phyloP scores from a whole-genome alignment of 2,329 filamentous ascomycete species.

The Ramularia endophylla region DNA sequence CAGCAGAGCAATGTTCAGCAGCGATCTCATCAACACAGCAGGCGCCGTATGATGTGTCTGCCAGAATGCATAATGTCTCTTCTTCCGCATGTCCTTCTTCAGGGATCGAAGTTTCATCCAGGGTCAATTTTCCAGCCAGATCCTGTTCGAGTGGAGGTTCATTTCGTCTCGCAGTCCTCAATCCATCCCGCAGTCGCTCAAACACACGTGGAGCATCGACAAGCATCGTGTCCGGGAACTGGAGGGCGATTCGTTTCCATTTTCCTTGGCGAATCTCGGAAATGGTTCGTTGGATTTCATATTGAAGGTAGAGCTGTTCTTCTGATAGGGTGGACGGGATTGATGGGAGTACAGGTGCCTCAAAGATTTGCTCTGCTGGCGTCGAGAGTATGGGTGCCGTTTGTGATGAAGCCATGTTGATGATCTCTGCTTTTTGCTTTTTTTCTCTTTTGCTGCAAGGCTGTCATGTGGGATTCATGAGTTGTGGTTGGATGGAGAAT shows the following conservation, averaged over 20 bases:
- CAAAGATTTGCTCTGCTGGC: conserved; percentile 56
- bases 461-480: too few relatives aligned
- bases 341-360: conserved; percentile 44
- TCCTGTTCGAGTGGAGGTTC: not conserved
- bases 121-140: not conserved
- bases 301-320: conserved; percentile 67
- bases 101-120: conserved; percentile 3
- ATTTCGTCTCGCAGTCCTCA: conserved; percentile 26
- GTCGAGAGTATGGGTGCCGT: conserved; percentile 56
- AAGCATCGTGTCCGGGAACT: conserved; percentile 93
- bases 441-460: too few relatives aligned
- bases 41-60: conserved; percentile 92
- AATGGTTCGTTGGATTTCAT: conserved; percentile 79
- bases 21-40: conserved; percentile 98
- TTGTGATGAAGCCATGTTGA: conserved; percentile 9
- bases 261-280: conserved; percentile 64
- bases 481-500: too few relatives aligned
- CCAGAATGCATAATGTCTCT: conserved; percentile 70
- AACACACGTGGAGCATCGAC: conserved; percentile 77
- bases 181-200: conserved; percentile 53
- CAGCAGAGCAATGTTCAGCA: conserved; percentile 84
- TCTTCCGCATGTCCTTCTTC: conserved; percentile 1
- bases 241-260: conserved; percentile 77
- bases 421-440: not conserved
- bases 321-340: conserved; percentile 44